Base-by-base conservation (phyloP, 169 alveolate genomes). In the Amoebophrya sp. region DNA sequence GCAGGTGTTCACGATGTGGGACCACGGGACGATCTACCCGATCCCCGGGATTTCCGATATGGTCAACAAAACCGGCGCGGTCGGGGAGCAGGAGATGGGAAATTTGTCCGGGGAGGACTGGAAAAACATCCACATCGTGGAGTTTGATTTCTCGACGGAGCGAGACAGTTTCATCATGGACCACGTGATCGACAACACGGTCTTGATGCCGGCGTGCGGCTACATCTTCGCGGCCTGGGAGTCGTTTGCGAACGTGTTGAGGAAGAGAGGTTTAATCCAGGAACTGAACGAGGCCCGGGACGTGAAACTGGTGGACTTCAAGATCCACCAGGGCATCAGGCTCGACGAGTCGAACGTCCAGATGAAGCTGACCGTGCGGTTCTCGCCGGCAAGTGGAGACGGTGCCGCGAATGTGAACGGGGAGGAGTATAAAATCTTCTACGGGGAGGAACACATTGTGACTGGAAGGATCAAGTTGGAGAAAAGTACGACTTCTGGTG, bases 131-230 rank as follows among this genome's bases (percentile, higher is more conserved):
- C 83, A 66, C 35, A 25, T 25, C 38, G 83, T 66, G 2, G 83
- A 66, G 7, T 66, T 66, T 25, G 83, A 66, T 25, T 66, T 66
- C 32, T 12, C 83, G 35, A 1, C 83, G 35, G 83, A 66, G 29
- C 38, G 83, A 2, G 83, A 66, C 83, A 18, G 18, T 2, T 66
- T 66, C 83, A 66, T 66, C 38, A 3, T 66, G 83, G 83, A 66
- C 83, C 83, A 66, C 83, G 83, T 66, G 83, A 66, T 66, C 83
- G 83, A 66, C 83, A 18, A 66, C 2, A n/a, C 83, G 10, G 83
- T 66, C 35, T 25, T 66, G 83, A 18, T 66, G 39, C 83, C 83
- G 39, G 83, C 83, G 35, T 66, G 83, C 35, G 83, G 83, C 29
- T 66, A 66, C 35, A 18, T 66, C 10, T 66, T 7, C 83, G 12